Evolutionary conservation across 495 filamentous ascomycete genomes (phyloP), one percentile per base, ranked within the genome.

Genomic region (Chaetomium fimeti): DNA sequence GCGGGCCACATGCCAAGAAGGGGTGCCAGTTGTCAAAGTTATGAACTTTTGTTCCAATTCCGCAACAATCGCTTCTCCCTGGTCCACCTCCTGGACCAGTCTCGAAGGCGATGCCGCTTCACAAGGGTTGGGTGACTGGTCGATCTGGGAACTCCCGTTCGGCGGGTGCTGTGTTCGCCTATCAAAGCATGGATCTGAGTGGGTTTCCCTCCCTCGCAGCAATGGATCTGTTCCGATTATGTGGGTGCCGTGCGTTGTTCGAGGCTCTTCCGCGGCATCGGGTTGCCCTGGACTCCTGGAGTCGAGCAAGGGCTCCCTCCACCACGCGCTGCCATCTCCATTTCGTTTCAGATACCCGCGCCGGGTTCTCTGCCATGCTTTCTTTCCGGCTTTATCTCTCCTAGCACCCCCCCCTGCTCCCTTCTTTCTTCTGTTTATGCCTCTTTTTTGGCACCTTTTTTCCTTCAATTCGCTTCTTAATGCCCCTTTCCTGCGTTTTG

Each of bases 271-370:
- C n/a, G 11, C 24, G 36, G n/a, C 5, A 9, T 25, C 56, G 29
- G 28, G 32, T 36, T 24, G 15, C 57, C 40, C 40, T 15, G 32
- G 32, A 36, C 32, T 9, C 48, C n/a, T 38, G 27, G n/a, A 47
- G 28, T 5, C 28, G 12, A 55, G 51, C 48, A 52, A 53, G 56
- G 56, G 56, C 25, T 62, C 32, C 43, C 38, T 28, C 28, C 57
- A 51, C 65, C 59, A 68, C 36, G 60, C 57, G 64, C 61, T 66
- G 60, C 18, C 60, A 62, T 68, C 58, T 57, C 67, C 66, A 69
- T 49, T 54, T 52, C 64, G 69, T 77, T 74, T 76, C 74, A 74
- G 64, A 68, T 74, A 72, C 70, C 69, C 73, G 72, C 73, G 71
- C 74, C 72, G 54, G 65, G 57, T 60, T 45, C 63, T 49, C 28